Evolutionary conservation across 345 rosid species (phyloP), one percentile per base, ranked within the genome.

Genomic region (Populus tremula): DNA sequence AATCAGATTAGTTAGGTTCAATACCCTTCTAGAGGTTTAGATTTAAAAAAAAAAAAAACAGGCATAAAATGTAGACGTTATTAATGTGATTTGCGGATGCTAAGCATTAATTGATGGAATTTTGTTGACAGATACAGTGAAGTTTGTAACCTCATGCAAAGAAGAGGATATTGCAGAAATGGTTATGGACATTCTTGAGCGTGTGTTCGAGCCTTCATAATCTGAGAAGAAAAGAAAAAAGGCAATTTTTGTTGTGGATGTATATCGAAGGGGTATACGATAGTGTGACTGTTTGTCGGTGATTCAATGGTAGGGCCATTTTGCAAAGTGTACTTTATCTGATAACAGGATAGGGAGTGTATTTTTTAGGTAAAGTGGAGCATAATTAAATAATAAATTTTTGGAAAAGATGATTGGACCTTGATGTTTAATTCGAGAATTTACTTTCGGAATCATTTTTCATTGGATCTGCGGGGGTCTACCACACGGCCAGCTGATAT

Each of bases 151-250:
- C 73, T 81, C 86, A n/a, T 81, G 80, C 78, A 83, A 83, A 73
- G 92, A 90, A 82, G 92, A 83, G 41, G 90, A 88, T 49, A 85
- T 86, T 33, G 80, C 82, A 71, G 88, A 85, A 76, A 74, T 82
- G 41, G 93, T 91, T 63, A 67, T 71, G 67, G 75, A 79, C 88
- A 92, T 94, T 78, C 93, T 92, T 36, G 73, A 65, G 82, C 96
- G 89, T 83, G 93, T 87, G 71, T 84, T 91, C 56, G 79, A 82
- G 61, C 82, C 88, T 71, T 33, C 71, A 62, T 1, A 23, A 64
- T 50, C 56, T 2, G 2, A 17, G 56, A 50, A 17, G 56, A 50
- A 50, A 50, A 50, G 6, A 50, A 17, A 50, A 50, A 16, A 17
- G 56, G 56, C 56, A 50, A 14, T 50, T 20, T 50, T 50, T 50